A percentile compares a stretch with the other conserved stretches of the same genome.
Conservation (phyloP, 2,329 filamentous ascomycete genomes). For the Apiospora koreana region DNA sequence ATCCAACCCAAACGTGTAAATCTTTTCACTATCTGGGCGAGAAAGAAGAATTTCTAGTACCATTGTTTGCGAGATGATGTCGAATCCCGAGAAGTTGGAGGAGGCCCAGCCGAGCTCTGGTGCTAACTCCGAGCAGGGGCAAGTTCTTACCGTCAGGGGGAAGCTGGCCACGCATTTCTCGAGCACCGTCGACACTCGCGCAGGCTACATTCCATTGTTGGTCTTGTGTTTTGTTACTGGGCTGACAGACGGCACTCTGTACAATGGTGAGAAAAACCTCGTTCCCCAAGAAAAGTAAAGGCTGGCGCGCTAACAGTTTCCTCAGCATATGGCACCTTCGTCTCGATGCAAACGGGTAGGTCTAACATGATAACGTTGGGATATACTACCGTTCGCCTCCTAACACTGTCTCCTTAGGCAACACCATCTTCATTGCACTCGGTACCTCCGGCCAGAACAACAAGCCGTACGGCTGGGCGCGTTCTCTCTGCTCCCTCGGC, state of each 20-base stretch:
- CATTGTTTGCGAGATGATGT: neutral
- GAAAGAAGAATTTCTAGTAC: neutral
- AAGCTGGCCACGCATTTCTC: slow-evolving; percentile 12
- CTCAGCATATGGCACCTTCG: slow-evolving; percentile 43
- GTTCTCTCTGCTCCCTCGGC: slow-evolving; percentile 43
- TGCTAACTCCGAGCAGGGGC: neutral
- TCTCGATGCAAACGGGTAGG: slow-evolving; percentile 41
- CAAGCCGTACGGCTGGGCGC: slow-evolving; percentile 42
- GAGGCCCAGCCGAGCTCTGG: neutral
- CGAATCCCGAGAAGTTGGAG: neutral
- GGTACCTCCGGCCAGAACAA: slow-evolving; percentile 41
- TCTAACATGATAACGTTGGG: neutral
- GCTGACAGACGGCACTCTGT: slow-evolving; percentile 22
- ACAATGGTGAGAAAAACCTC: slow-evolving; percentile 18
- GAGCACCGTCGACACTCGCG: slow-evolving; percentile 13
- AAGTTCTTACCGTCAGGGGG: neutral
- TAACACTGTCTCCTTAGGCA: slow-evolving; percentile 27
- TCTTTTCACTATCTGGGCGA: neutral
- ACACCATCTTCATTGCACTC: slow-evolving; percentile 44
- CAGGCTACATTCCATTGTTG: slow-evolving; percentile 18
- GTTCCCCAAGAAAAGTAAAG: neutral
- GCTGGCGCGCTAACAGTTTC: neutral
- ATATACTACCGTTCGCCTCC: neutral
- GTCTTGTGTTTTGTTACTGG: slow-evolving; percentile 22
- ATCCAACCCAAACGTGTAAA: neutral